Conservation (phyloP, 2,329 filamentous ascomycete species). For the Simplicillium sp. region DNA sequence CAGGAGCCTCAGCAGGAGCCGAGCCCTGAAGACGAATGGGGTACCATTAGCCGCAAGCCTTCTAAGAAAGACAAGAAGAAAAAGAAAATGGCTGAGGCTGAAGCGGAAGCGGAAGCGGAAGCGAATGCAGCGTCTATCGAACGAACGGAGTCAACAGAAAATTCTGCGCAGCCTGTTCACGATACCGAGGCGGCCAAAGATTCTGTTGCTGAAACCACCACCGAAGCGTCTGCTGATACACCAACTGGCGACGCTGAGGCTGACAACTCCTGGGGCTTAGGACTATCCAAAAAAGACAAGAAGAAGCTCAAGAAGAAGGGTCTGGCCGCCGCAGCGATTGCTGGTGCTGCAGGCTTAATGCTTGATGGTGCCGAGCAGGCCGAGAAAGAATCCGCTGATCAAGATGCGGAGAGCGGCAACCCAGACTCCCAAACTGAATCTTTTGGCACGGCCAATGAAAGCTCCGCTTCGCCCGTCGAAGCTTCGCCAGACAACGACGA, state of each 20-base stretch:
- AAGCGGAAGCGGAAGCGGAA: not conserved
- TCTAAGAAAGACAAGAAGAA: constrained; percentile 13
- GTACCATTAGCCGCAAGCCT: constrained; percentile 3
- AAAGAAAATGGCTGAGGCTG: constrained; percentile 3
- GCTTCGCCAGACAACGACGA: not conserved
- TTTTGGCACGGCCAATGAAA: no score
- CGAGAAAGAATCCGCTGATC: not conserved
- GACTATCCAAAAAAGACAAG: constrained; percentile 17
- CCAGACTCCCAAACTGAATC: no score
- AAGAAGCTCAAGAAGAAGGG: constrained; percentile 14
- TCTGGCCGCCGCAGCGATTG: constrained; percentile 1
- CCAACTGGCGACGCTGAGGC: constrained; percentile 1
- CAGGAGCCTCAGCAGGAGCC: not conserved
- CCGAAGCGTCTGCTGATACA: constrained; percentile 2
- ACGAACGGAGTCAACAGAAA: not conserved
- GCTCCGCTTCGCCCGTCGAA: no score
- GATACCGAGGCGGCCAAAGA: not conserved
- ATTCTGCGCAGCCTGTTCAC: not conserved
- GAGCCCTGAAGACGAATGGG: constrained; percentile 1
- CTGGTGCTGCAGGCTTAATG: not conserved
- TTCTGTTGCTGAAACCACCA: not conserved
- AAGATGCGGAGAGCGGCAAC: no score
- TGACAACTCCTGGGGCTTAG: constrained; percentile 1
- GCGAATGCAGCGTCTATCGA: not conserved
- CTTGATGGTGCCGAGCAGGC: not conserved